Evolutionary conservation across 129 eudicot species (phyloP).

Genomic region (Saussurea involucrata): DNA sequence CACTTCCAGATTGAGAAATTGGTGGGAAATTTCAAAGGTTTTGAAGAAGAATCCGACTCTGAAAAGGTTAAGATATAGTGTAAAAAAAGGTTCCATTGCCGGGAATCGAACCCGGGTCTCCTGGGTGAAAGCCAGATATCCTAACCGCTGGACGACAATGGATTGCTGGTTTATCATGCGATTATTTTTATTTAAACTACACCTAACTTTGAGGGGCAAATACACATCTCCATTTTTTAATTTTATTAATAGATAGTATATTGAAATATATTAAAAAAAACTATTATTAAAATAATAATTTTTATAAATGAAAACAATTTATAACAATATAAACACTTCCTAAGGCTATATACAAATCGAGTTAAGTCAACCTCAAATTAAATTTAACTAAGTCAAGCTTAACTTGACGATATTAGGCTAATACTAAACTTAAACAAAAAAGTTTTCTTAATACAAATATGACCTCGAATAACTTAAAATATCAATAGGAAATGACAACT

Average conservation of each 20-base stretch:
- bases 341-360: no score
- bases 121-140: constrained; percentile 99
- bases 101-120: constrained; percentile 99
- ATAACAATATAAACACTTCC: no score
- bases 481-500: no score
- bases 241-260: no score
- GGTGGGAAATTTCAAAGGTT: not conserved
- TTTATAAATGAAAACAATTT: no score
- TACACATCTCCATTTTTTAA: no score
- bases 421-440: no score
- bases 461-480: no score
- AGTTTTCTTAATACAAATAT: no score
- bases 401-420: not conserved
- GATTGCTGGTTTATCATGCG: not conserved
- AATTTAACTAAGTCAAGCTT: not conserved
- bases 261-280: no score
- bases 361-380: not conserved
- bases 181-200: not conserved
- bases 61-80: not conserved
- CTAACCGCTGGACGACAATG: constrained; percentile 99
- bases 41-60: not conserved
- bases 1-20: not conserved
- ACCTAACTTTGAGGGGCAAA: not conserved
- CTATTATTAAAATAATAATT: no score
- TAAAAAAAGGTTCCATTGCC: constrained; percentile 74